Evolutionary conservation across 2,329 filamentous ascomycete genomes (phyloP), one percentile per base, ranked within the genome.

Genomic region (Didymellaceae sp.): DNA sequence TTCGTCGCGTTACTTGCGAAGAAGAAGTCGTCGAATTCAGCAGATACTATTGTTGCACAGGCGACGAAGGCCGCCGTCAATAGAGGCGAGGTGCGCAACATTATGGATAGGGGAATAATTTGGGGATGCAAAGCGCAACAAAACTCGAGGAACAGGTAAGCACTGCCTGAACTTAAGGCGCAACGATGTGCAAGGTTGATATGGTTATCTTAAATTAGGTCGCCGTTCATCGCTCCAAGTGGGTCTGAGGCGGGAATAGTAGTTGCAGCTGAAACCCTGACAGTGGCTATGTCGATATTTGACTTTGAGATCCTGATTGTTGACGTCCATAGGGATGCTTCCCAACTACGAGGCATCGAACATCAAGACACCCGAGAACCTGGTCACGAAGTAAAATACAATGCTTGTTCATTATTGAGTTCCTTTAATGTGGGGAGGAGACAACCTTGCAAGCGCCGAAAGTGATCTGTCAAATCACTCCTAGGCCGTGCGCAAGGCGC

Each of bases 11-110:
- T 41, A 20, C 45, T 52, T 14, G 59, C 20, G 18, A 59, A 62
- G 38, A 46, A 54, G 40, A 62, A 58, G 6, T 54, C 20, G 24
- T 58, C 45, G 35, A 54, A 61, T 18, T 43, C 42, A 11, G 49
- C 43, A 10, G 32, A 43, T 5, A 39, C 38, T 5, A 33, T 5
- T 7, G 31, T 26, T n/a, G 31, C 21, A 14, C 37, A 43, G 3
- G 26, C 32, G 16, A 46, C 9, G 2, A 52, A 1, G 21, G 32
- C 9, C 5, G 49, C 21, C 5, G 16, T 16, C 6, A 45, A 6
- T 6, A 25, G 11, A 8, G 25, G 25, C 14, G 30, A 31, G 16
- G 16, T 30, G 35, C 41, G 47, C 35, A 37, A 34, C 47, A 51
- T 45, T 18, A 18, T 25, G 35, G 26, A 11, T 25, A 28, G 13